phyloP scores from a whole-genome alignment of 495 filamentous ascomycete species.

The Daldinia decipiens region DNA sequence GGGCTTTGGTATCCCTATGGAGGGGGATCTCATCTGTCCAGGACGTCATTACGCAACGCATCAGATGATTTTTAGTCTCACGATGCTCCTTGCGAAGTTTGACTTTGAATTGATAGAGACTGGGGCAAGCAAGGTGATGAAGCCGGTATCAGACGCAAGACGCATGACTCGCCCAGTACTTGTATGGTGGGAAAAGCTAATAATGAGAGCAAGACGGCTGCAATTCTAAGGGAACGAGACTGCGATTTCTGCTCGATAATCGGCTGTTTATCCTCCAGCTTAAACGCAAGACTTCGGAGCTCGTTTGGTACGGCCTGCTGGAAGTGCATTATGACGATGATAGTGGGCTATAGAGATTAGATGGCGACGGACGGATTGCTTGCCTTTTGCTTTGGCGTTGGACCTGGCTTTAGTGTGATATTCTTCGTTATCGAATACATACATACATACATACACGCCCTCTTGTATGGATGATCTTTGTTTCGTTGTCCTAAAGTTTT shows the following conservation, averaged over 20 bases:
- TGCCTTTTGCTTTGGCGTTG: too few species aligned
- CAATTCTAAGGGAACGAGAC: background rate
- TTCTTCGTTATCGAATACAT: background rate
- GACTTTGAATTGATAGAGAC: background rate
- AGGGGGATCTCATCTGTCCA: background rate
- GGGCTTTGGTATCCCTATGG: slow-evolving; percentile 5
- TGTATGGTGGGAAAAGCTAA: background rate
- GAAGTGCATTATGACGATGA: background rate
- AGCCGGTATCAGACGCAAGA: background rate
- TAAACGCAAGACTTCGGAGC: background rate
- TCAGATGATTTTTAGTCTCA: background rate
- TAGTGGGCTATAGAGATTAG: too few species aligned
- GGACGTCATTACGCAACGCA: background rate
- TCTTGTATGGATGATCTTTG: background rate
- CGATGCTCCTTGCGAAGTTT: background rate
- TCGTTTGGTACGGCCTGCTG: background rate
- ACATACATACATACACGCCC: background rate
- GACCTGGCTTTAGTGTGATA: background rate
- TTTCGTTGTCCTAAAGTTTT: slow-evolving; percentile 2
- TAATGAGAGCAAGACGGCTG: background rate
- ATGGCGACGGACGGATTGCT: too few species aligned
- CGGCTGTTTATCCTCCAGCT: background rate
- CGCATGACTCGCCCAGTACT: background rate
- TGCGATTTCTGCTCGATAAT: background rate
- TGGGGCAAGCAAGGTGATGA: background rate